A percentile compares a stretch with the other conserved stretches of the same genome.
phyloP scores from a whole-genome alignment of 164 flowering plant genomes.

The grape (Vitis vinifera) region DNA sequence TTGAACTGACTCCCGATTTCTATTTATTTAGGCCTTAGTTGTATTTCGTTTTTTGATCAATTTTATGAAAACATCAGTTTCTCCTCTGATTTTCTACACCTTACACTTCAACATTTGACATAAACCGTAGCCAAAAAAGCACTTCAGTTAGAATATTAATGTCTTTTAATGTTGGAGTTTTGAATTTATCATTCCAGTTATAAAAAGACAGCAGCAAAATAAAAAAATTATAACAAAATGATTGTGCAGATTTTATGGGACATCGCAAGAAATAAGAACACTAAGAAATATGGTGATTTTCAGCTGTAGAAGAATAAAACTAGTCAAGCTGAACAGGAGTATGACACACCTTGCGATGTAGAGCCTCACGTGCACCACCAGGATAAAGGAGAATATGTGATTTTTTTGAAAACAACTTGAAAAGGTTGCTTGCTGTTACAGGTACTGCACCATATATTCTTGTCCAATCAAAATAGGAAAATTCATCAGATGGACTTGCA shows the following conservation, averaged over 20 bases:
- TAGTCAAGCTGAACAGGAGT: background rate
- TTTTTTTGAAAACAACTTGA: slow-evolving; percentile 59
- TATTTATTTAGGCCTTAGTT: no score
- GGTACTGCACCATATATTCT: slow-evolving; percentile 80
- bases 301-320: background rate
- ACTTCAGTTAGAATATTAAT: background rate
- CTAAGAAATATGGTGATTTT: background rate
- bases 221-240: background rate
- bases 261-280: background rate
- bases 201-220: no score
- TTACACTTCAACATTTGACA: no score
- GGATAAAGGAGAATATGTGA: slow-evolving; percentile 90
- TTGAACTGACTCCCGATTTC: no score
- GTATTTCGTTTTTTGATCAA: no score
- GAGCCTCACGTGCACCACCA: slow-evolving; percentile 97
- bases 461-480: slow-evolving; percentile 38
- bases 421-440: slow-evolving; percentile 67
- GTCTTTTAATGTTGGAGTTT: background rate
- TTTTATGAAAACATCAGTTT: no score
- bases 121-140: no score
- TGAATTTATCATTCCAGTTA: no score
- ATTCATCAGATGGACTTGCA: slow-evolving; percentile 32
- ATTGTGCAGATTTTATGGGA: background rate
- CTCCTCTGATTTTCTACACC: no score
- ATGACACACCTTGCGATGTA: slow-evolving; percentile 72